Conservation (phyloP, 1,284 basidiomycete genomes). For the Apiotrichum sp. region DNA sequence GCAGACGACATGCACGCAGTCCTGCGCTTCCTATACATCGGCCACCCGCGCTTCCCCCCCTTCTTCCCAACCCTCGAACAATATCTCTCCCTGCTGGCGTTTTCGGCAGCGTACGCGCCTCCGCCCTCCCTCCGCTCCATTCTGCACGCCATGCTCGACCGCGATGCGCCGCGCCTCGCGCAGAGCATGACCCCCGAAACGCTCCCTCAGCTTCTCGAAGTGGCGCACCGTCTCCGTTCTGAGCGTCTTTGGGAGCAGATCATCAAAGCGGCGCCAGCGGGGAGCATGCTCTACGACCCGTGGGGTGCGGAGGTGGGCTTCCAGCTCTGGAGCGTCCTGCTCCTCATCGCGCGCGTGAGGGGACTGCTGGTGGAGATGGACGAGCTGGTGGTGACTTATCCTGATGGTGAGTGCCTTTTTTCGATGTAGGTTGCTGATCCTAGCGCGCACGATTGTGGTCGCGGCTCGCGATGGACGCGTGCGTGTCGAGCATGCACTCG, state of each 20-base stretch:
- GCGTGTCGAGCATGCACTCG: too few species aligned
- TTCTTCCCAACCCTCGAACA: background rate
- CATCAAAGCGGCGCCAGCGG: too few species aligned
- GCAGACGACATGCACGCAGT: background rate
- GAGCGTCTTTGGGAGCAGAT: too few species aligned
- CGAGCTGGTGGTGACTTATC: background rate
- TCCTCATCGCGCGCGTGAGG: background rate
- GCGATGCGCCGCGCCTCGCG: too few species aligned
- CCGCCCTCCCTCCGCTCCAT: background rate
- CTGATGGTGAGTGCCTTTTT: background rate
- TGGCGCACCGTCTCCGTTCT: too few species aligned
- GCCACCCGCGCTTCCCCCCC: background rate
- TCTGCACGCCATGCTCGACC: too few species aligned
- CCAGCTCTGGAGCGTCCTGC: background rate
- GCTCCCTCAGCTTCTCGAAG: too few species aligned
- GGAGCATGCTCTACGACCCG: background rate
- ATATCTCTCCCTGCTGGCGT: background rate
- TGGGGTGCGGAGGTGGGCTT: background rate
- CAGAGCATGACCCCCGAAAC: too few species aligned
- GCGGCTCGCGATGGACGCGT: too few species aligned
- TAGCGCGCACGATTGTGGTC: too few species aligned
- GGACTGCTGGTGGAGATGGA: background rate
- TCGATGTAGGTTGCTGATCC: too few species aligned
- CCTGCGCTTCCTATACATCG: slow-evolving; percentile 3
- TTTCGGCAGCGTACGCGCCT: background rate